phyloP scores from a whole-genome alignment of 371 early-diverging fungal genomes.

The Mucor saturninus region DNA sequence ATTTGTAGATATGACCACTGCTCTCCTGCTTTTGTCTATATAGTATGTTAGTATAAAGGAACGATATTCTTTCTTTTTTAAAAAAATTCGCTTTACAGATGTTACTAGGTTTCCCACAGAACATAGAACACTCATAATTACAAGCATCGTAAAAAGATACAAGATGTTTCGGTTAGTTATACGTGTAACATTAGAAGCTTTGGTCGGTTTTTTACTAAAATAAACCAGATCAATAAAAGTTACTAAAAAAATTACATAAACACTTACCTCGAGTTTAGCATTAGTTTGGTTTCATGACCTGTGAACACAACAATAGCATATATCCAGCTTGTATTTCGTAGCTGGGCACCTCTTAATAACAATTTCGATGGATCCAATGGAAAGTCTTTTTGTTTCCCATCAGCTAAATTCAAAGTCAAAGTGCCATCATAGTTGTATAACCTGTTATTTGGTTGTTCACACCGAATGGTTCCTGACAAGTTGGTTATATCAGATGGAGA shows the following conservation, averaged over 20 bases:
- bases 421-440: constrained; percentile 88
- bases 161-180: constrained; percentile 93
- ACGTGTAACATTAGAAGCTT: constrained; percentile 72
- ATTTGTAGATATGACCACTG: constrained; percentile 42
- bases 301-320: constrained; percentile 85
- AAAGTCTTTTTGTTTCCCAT: constrained; percentile 54
- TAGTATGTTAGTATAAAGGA: background rate
- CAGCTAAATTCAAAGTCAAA: constrained; percentile 44
- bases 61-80: background rate
- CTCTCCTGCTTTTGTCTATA: constrained; percentile 10
- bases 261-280: constrained; percentile 77
- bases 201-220: constrained; percentile 51
- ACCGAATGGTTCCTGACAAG: constrained; percentile 66
- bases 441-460: constrained; percentile 87
- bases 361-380: constrained; percentile 81
- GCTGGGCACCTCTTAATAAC: constrained; percentile 79
- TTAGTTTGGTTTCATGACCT: constrained; percentile 90
- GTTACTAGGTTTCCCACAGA: constrained; percentile 73
- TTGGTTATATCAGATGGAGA: constrained; percentile 59
- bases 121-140: constrained; percentile 83
- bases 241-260: background rate
- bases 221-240: background rate
- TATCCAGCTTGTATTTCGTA: constrained; percentile 86
- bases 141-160: constrained; percentile 85
- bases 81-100: constrained; percentile 26